phyloP scores from a whole-genome alignment of 805 yeast species.

The Spathaspora boniae region DNA sequence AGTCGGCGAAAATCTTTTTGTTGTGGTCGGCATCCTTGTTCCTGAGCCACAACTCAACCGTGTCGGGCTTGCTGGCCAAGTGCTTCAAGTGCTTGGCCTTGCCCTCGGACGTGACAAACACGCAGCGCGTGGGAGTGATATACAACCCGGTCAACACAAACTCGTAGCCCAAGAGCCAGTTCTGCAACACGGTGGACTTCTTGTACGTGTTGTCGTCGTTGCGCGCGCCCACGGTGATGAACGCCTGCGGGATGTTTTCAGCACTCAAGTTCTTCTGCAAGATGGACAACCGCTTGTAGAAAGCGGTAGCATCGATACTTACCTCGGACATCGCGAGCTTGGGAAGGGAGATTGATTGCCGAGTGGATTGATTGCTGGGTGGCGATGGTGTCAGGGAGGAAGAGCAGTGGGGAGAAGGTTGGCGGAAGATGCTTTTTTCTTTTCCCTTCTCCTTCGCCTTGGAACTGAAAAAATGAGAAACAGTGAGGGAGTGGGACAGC shows the following conservation, averaged over 20 bases:
- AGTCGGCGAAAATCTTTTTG: conserved; percentile 57
- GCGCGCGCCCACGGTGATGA: conserved; percentile 78
- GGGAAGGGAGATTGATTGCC: too few species aligned
- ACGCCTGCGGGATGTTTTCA: conserved; percentile 22
- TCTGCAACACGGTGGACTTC: conserved; percentile 80
- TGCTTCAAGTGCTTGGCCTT: conserved; percentile 77
- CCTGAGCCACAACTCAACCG: conserved; percentile 60
- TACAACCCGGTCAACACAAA: conserved; percentile 86
- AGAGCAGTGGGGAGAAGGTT: too few species aligned
- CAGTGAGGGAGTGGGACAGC: too few species aligned
- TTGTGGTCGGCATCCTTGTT: conserved; percentile 80
- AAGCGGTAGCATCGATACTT: conserved; percentile 48
- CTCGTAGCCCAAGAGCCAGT: conserved; percentile 92
- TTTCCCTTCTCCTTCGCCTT: too few species aligned
- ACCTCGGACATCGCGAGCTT: conserved; percentile 72
- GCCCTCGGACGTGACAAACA: conserved; percentile 74
- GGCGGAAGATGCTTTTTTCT: conserved; percentile 4
- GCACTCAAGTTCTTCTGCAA: conserved; percentile 31
- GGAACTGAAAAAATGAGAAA: too few species aligned
- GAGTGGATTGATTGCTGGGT: not conserved
- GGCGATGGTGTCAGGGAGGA: not conserved
- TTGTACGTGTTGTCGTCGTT: conserved; percentile 89
- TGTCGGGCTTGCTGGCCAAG: conserved; percentile 40
- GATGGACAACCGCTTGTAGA: conserved; percentile 49
- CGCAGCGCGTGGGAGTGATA: conserved; percentile 54